These are phyloP conservation scores for Stagonosporopsis cucurbitacearum DNA, from an alignment of 2,329 filamentous ascomycete species.

Conservation along the genomic window DNA sequence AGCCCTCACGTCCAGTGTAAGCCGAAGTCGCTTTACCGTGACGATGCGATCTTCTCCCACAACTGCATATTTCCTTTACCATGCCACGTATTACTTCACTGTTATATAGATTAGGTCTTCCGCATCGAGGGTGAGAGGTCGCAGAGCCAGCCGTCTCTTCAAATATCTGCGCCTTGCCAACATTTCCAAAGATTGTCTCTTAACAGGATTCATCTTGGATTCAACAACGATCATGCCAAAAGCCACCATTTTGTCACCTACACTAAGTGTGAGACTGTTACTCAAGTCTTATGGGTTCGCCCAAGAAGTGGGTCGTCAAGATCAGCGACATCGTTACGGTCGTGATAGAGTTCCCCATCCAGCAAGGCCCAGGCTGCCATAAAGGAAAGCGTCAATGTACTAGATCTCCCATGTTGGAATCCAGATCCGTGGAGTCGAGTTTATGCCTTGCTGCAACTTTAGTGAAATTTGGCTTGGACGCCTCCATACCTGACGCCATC, in stretches of 20 bases:
- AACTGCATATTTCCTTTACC: background rate
- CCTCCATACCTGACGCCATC: slow-evolving; percentile 78
- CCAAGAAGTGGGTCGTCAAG: background rate
- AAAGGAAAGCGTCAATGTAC: background rate
- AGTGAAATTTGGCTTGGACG: slow-evolving; percentile 81
- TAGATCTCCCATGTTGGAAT: too few relatives aligned
- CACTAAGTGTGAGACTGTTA: background rate
- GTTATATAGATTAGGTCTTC: too few relatives aligned
- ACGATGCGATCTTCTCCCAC: background rate
- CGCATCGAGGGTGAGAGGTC: too few relatives aligned
- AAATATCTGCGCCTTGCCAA: background rate
- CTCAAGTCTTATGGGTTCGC: background rate
- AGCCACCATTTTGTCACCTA: background rate
- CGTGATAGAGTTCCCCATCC: background rate
- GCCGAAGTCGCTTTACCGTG: background rate
- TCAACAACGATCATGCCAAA: too few relatives aligned
- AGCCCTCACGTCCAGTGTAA: background rate
- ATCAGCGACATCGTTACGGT: background rate
- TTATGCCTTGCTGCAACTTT: slow-evolving; percentile 16
- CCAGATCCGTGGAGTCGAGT: too few relatives aligned
- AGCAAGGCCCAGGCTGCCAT: background rate
- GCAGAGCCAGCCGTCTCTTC: background rate
- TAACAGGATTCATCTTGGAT: too few relatives aligned
- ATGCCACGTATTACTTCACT: too few relatives aligned
- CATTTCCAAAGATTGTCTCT: too few relatives aligned